Evolutionary conservation across 2,329 filamentous ascomycete species (phyloP).

Genomic region (Exophiala dermatitidis): DNA sequence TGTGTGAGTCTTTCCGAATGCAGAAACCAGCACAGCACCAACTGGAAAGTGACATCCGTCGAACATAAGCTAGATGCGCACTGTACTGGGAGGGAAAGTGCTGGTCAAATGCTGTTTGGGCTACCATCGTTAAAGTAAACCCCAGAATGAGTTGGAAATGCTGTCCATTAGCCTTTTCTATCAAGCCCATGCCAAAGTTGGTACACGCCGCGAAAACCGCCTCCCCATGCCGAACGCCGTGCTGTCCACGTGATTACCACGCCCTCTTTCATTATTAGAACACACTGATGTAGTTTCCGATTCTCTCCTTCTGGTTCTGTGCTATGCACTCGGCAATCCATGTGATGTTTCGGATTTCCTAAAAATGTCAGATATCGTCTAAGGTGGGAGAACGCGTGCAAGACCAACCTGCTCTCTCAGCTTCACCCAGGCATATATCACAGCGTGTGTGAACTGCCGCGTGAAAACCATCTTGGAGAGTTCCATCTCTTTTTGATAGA

Average conservation of each 20-base stretch:
- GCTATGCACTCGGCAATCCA: slow-evolving; percentile 99
- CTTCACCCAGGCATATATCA: slow-evolving; percentile 98
- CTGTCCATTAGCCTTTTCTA: slow-evolving; percentile 9
- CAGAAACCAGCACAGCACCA: too few species aligned
- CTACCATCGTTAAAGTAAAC: too few species aligned
- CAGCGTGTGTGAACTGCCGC: slow-evolving; percentile 85
- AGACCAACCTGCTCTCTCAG: slow-evolving; percentile 80
- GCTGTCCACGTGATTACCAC: slow-evolving; percentile 8
- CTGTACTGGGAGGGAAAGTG: too few species aligned
- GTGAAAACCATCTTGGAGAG: slow-evolving; percentile 93
- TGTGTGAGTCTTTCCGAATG: too few species aligned
- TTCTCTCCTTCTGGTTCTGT: slow-evolving; percentile 98
- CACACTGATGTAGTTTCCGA: slow-evolving; percentile 97
- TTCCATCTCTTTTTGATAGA: slow-evolving; percentile 99
- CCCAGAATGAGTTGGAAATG: background rate
- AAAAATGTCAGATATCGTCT: slow-evolving; percentile 18
- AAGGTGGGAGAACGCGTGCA: background rate
- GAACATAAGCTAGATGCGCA: too few species aligned
- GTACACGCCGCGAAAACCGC: background rate
- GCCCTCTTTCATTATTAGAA: slow-evolving; percentile 51
- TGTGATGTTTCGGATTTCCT: slow-evolving; percentile 99
- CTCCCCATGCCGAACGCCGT: slow-evolving; percentile 18
- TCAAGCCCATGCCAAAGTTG: slow-evolving; percentile 1
- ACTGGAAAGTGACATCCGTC: too few species aligned
- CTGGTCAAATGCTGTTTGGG: too few species aligned